Conservation (phyloP, 495 filamentous ascomycete genomes). For the Podospora appendiculata region DNA sequence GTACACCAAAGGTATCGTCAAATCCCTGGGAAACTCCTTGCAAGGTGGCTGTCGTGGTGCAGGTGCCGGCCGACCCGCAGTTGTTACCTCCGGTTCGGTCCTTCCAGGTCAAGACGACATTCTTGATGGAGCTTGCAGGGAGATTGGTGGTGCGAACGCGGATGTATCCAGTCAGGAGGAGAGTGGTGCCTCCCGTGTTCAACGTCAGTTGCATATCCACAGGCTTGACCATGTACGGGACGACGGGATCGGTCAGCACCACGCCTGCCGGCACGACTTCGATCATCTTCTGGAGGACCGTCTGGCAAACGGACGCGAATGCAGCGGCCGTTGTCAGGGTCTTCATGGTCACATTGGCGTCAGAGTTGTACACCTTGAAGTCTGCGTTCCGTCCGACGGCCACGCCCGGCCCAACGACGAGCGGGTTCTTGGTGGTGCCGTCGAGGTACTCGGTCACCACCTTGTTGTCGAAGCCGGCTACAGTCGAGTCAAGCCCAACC, state of each 20-base stretch:
- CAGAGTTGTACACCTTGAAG: constrained; percentile 47
- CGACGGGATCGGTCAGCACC: constrained; percentile 42
- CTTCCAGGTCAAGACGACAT: constrained; percentile 73
- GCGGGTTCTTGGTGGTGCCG: constrained; percentile 43
- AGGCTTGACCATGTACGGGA: constrained; percentile 53
- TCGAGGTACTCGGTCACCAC: constrained; percentile 49
- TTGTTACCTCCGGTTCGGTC: constrained; percentile 93
- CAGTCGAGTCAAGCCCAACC: constrained; percentile 34
- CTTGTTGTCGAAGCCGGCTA: constrained; percentile 45
- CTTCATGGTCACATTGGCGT: constrained; percentile 48
- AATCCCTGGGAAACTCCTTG: constrained; percentile 46
- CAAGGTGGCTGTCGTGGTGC: constrained; percentile 35
- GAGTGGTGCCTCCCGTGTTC: constrained; percentile 24
- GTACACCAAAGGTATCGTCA: constrained; percentile 50
- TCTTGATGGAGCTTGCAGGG: constrained; percentile 21
- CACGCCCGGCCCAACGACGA: constrained; percentile 42
- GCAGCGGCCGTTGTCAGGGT: constrained; percentile 33
- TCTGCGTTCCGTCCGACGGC: constrained; percentile 41
- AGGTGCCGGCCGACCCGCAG: constrained; percentile 29
- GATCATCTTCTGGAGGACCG: constrained; percentile 52
- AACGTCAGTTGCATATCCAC: constrained; percentile 40
- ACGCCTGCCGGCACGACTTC: constrained; percentile 49
- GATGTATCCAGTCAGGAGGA: constrained; percentile 34
- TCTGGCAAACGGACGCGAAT: constrained; percentile 40
- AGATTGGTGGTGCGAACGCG: constrained; percentile 34